A percentile compares a stretch with the other conserved stretches of the same genome.
These are phyloP conservation scores for Cardamine resedifolia DNA, from an alignment of 345 rosid genomes.

Conservation along the genomic window DNA sequence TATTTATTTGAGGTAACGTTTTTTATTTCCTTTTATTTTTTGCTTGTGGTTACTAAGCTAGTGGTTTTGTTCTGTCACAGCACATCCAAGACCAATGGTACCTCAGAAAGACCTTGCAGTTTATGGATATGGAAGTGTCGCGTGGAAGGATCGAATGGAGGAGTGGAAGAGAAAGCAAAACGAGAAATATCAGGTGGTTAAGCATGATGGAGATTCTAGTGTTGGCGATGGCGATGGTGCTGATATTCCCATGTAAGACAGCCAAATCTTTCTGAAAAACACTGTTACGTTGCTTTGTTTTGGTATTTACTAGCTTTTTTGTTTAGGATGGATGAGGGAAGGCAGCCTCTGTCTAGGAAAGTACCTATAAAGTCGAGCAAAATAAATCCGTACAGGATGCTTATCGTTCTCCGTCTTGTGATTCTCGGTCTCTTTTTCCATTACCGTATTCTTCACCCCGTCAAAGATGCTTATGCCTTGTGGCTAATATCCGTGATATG, in stretches of 20 bases:
- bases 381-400: slow-evolving; percentile 80
- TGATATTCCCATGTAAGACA: slow-evolving; percentile 70
- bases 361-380: slow-evolving; percentile 75
- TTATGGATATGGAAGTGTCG: slow-evolving; percentile 89
- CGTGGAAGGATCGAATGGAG: slow-evolving; percentile 93
- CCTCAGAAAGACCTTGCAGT: slow-evolving; percentile 83
- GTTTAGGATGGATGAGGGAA: slow-evolving; percentile 91
- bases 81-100: slow-evolving; percentile 79
- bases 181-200: slow-evolving; percentile 65
- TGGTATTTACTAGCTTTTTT: background rate
- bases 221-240: slow-evolving; percentile 59
- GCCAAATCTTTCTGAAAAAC: background rate
- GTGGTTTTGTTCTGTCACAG: slow-evolving; percentile 43
- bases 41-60: slow-evolving; percentile 2
- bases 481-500: slow-evolving; percentile 88
- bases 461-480: slow-evolving; percentile 68
- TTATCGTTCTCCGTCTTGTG: slow-evolving; percentile 66
- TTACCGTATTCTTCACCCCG: slow-evolving; percentile 86
- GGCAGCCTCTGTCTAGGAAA: slow-evolving; percentile 93
- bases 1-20: background rate
- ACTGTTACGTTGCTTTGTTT: background rate
- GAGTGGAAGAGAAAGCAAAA: slow-evolving; percentile 79
- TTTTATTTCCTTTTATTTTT: background rate
- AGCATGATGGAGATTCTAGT: slow-evolving; percentile 52
- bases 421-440: slow-evolving; percentile 83